phyloP scores from a whole-genome alignment of 2,329 filamentous ascomycete species.

The Neonectria neomacrospora region DNA sequence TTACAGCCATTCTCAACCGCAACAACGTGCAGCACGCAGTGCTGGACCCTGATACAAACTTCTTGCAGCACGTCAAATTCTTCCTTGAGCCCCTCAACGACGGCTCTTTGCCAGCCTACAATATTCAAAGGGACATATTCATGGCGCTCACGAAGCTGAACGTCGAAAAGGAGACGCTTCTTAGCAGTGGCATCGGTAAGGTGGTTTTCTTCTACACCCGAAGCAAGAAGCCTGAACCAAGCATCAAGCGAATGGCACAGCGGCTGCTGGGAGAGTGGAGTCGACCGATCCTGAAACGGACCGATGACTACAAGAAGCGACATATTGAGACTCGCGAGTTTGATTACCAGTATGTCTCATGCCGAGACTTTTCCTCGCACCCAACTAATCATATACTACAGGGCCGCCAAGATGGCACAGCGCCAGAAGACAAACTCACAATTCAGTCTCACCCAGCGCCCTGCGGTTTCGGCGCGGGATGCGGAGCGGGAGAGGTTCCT shows the following conservation, averaged over 20 bases:
- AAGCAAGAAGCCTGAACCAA: slow-evolving; percentile 86
- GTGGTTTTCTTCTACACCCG: slow-evolving; percentile 97
- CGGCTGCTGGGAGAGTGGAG: slow-evolving; percentile 96
- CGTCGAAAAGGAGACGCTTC: slow-evolving; percentile 88
- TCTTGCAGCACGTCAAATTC: slow-evolving; percentile 94
- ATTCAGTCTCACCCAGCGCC: slow-evolving; percentile 62
- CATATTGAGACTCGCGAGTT: slow-evolving; percentile 72
- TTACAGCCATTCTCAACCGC: slow-evolving; percentile 87
- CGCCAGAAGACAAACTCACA: slow-evolving; percentile 60
- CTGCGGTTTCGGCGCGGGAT: slow-evolving; percentile 56
- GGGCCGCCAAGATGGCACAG: slow-evolving; percentile 65
- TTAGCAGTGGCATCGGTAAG: slow-evolving; percentile 94
- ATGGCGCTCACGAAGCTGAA: slow-evolving; percentile 81
- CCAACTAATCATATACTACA: slow-evolving; percentile 45
- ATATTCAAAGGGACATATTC: slow-evolving; percentile 96
- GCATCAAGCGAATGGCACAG: slow-evolving; percentile 94
- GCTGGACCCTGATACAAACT: slow-evolving; percentile 93
- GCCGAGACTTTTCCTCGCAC: not conserved
- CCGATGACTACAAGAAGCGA: slow-evolving; percentile 93
- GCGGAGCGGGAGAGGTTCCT: slow-evolving; percentile 68
- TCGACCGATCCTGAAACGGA: slow-evolving; percentile 90
- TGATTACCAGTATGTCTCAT: slow-evolving; percentile 67
- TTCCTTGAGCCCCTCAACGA: slow-evolving; percentile 97
- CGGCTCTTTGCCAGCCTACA: slow-evolving; percentile 93
- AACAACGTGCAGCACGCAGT: slow-evolving; percentile 87